phyloP scores from a whole-genome alignment of 345 rosid species.

The Pistacia integerrima region DNA sequence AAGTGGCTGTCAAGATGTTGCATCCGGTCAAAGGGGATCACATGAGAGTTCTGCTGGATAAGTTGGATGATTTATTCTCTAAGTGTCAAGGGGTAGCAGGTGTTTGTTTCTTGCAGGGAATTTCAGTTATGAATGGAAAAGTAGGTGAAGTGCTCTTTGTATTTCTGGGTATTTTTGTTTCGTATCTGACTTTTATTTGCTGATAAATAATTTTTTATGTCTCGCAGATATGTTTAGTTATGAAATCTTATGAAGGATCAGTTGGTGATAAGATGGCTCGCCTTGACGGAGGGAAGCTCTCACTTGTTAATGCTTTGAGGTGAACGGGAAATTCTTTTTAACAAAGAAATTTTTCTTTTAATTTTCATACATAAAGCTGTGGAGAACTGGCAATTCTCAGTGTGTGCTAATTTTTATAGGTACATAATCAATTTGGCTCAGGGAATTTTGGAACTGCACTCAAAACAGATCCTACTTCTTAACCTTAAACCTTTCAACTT shows the following conservation, averaged over 20 bases:
- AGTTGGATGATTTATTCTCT: constrained; percentile 58
- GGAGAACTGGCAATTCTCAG: constrained; percentile 1
- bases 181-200: constrained; percentile 7
- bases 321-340: constrained; percentile 10
- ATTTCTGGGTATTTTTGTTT: background rate
- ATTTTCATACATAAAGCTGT: background rate
- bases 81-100: constrained; percentile 57
- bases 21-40: constrained; percentile 67
- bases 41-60: constrained; percentile 48
- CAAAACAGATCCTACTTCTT: constrained; percentile 67
- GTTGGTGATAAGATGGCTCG: constrained; percentile 83
- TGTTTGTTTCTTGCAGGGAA: constrained; percentile 65
- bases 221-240: constrained; percentile 68
- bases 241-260: constrained; percentile 89
- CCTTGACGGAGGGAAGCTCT: constrained; percentile 79
- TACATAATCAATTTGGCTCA: constrained; percentile 67
- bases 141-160: constrained; percentile 34
- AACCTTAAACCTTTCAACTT: constrained; percentile 81
- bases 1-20: constrained; percentile 87
- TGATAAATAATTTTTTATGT: background rate
- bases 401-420: constrained; percentile 45
- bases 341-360: too few species aligned
- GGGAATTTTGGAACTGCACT: constrained; percentile 71
- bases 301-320: constrained; percentile 68
- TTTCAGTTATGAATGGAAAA: constrained; percentile 74